phyloP scores from a whole-genome alignment of 192 early-diverging fungal species.

The Phycomyces blakesleeanus region DNA sequence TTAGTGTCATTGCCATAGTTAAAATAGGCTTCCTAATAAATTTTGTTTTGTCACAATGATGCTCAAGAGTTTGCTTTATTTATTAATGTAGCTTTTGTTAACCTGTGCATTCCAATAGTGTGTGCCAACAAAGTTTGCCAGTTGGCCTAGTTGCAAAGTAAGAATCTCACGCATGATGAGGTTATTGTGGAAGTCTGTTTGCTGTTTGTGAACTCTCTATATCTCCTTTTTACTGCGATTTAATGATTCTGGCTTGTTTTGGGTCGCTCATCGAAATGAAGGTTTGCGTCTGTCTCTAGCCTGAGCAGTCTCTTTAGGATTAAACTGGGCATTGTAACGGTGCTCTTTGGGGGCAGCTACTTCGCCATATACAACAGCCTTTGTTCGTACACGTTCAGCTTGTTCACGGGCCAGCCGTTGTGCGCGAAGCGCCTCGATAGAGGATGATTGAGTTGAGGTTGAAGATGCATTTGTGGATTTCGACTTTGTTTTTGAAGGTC shows the following conservation, averaged over 20 bases:
- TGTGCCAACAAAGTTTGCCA: constrained; percentile 82
- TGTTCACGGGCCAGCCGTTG: constrained; percentile 44
- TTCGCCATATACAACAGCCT: constrained; percentile 4
- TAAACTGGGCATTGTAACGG: constrained; percentile 54
- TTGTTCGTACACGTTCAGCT: constrained; percentile 29
- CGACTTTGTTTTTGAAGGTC: neutral
- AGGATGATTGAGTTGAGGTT: constrained; percentile 8
- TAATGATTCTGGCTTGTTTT: neutral
- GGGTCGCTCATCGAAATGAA: neutral
- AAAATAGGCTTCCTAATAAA: constrained; percentile 49
- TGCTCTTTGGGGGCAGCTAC: neutral
- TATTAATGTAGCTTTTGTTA: neutral
- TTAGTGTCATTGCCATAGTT: constrained; percentile 34
- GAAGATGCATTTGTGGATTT: constrained; percentile 2
- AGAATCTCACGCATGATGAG: constrained; percentile 78
- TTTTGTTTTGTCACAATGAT: constrained; percentile 9
- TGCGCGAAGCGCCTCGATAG: constrained; percentile 41
- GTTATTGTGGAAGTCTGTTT: too few relatives aligned
- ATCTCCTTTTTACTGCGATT: too few relatives aligned
- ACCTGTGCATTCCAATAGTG: constrained; percentile 95
- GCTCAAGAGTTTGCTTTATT: neutral
- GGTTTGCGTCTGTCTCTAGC: constrained; percentile 21
- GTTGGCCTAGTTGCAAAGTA: constrained; percentile 88
- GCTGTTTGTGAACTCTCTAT: too few relatives aligned
- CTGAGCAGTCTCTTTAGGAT: constrained; percentile 47